Base-by-base conservation (phyloP, 2,329 filamentous ascomycete genomes). In the Parastagonospora avenae region DNA sequence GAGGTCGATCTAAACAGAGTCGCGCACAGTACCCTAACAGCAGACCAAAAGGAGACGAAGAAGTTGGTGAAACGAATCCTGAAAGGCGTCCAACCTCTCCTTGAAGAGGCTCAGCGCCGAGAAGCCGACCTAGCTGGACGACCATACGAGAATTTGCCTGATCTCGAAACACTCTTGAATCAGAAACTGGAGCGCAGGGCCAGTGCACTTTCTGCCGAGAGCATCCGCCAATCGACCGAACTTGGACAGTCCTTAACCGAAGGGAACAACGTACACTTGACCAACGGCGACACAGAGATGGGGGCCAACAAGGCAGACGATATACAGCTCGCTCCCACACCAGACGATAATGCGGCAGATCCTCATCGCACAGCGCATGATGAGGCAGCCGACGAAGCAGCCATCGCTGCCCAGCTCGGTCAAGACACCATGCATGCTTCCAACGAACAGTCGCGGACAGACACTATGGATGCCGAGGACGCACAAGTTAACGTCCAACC, bases 51-150 rank as follows among this genome's bases (percentile, higher is more conserved):
- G 50, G 90, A 96, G 61, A 86, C 89, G 54, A 89, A 90, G 64
- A 89, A 88, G 62, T 78, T 96, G n/a, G 91, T 90, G 19, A 96
- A 95, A 74, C 85, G 92, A 24, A 96, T 97, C 54, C 82, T 96
- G 59, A 95, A 91, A 71, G 85, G 87, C 1, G 82, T 96, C 29
- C 90, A 95, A 70, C 86, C 89, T 11, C 82, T 86, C 38, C 79
- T 96, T 2, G 89, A 96, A 70, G 82, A 84, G 47, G 91, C 91
- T 0, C 76, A 92, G 40, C 83, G 82, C 46, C 90, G 90, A 47
- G 93, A 97, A 72, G 87, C 90, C n/a, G 90, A 94, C 53, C 81
- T 96, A 36, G 86, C 82, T 43, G 83, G 86, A 45, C 88, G 86
- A 63, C 80, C 89, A 1, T 84, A 86, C 39, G 88, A 92, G 45